Base-by-base conservation (phyloP, 2,329 filamentous ascomycete genomes). In the Meredithiella fracta region DNA sequence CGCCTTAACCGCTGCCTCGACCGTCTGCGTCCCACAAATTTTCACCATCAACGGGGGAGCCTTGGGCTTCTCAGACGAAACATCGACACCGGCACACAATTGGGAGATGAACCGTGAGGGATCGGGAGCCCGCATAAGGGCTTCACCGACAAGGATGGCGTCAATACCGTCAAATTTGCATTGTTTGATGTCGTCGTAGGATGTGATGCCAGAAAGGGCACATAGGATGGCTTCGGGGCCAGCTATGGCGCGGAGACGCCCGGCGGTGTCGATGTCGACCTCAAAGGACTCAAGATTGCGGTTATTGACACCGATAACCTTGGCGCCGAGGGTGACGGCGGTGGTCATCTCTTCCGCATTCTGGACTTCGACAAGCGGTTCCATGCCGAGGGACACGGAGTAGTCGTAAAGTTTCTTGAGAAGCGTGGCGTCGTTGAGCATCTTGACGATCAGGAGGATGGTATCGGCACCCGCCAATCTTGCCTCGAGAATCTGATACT, bases 221-320 rank as follows among this genome's bases (percentile, higher is more conserved):
- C 89, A 96, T 26, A 98, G 83, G 59, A 95, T 83, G 2, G 89
- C 94, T 56, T 81, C 84, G 60, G 86, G 79, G 1, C 89, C 85
- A 2, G 96, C 90, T 71, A 91, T 83, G 64, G 82, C 83, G 69
- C 94, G 86, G 51, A 98, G 72, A 23, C 91, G 83, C 64, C 85
- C 89, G 1, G 91, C 95, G 0, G 91, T 98, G 59, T 86, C 82
- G 60, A 98, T 78, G 67, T 98, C 94, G 20, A 98, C 92, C 66
- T 97, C 90, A 63, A 98, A 98, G 64, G 84, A 97, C 62, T 91
- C 91, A 11, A 98, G 75, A 65, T 98, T 94, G 56, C 92, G 83
- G 72, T 98, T 98, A 71, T 98, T 98, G 62, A 98, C 92, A 25
- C 92, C 92, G 63, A 98, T 94, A 38, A 88, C 91, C 68, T 90